Evolutionary conservation across 306 rosid species (phyloP), one percentile per base, ranked within the genome.

Genomic region (Benincasa hispida): DNA sequence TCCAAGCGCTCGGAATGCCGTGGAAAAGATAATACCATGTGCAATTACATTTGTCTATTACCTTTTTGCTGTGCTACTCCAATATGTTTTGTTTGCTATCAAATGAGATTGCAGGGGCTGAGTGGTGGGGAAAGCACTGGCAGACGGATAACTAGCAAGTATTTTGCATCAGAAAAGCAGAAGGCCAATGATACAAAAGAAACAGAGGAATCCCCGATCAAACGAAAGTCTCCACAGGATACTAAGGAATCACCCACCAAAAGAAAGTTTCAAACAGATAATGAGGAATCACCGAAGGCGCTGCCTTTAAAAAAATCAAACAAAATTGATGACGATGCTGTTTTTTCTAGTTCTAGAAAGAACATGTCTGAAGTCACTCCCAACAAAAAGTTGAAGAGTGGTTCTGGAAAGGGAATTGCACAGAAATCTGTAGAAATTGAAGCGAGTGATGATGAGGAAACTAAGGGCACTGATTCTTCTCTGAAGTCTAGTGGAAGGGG

Each of bases 131-230:
- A 83, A 74, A 85, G 78, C 80, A 84, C 91, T 8, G 90, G 85
- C 65, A 85, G 97, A 80, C 87, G 88, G 93, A 87, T 86, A 81
- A 91, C 97, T 77, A 90, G 98, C 84, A 89, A 90, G 75, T 87
- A 90, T 83, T 87, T 90, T 83, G 54, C 84, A 24, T 62, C 81
- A 6, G 88, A 86, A 74, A 88, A 88, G 78, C 84, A 81, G 69
- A 82, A 88, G 83, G 80, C 73, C 4, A 79, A 87, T 60, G 94
- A 82, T 54, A 90, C 88, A 74, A 79, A 83, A 60, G 91, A 85
- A 72, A 79, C 25, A 0, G 83, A 42, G 82, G 88, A 78, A 66
- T 81, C 85, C 74, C 88, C 95, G 24, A 87, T 84, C 62, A 94
- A 90, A 81, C 85, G 96, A 72, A 94, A 90, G 90, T 55, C 53